phyloP scores from a whole-genome alignment of 768 basidiomycete species.

The Rhodocollybia butyracea region DNA sequence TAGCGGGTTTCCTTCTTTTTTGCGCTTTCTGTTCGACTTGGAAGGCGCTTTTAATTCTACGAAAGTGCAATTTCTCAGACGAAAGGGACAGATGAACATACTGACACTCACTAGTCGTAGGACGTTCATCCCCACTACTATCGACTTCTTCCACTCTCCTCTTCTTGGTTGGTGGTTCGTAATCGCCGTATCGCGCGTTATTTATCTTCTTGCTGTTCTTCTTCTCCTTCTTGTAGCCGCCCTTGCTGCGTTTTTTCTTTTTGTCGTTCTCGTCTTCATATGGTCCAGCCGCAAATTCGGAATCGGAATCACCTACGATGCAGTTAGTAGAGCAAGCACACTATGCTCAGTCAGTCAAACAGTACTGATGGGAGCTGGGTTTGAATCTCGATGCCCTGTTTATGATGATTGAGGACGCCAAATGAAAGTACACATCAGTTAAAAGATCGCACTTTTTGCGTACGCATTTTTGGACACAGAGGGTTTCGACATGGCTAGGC shows the following conservation, averaged over 20 bases:
- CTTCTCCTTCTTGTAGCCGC: slow-evolving; percentile 26
- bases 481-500: no score
- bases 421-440: background rate
- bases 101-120: background rate
- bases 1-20: background rate
- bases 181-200: background rate
- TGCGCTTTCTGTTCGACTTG: no score
- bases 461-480: background rate
- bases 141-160: background rate
- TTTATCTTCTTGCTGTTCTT: slow-evolving; percentile 13
- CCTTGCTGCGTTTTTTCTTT: slow-evolving; percentile 15
- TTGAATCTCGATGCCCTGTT: slow-evolving; percentile 2
- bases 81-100: no score
- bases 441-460: background rate
- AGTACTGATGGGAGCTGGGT: slow-evolving; percentile 10
- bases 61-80: no score
- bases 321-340: background rate
- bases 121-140: background rate
- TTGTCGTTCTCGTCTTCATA: slow-evolving; percentile 26
- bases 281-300: slow-evolving; percentile 44
- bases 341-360: background rate
- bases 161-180: background rate
- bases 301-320: slow-evolving; percentile 44
- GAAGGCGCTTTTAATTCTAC: no score
- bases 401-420: background rate